Conservation (phyloP, 2,329 filamentous ascomycete genomes). For the Talaromyces sp. region DNA sequence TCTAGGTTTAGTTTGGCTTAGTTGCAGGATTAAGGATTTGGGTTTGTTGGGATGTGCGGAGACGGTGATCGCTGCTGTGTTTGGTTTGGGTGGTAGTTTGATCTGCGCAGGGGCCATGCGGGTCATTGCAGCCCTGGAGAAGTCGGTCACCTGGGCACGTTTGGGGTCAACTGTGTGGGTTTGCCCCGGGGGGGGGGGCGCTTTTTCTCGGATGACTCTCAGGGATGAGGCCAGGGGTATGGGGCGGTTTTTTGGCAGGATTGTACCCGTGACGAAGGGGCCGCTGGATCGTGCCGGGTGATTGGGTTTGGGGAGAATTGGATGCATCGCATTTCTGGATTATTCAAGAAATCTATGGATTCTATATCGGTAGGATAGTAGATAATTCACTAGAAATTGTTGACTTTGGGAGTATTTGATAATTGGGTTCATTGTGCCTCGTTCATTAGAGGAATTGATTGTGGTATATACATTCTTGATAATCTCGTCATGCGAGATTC, state of each 20-base stretch:
- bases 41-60: neutral
- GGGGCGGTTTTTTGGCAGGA: neutral
- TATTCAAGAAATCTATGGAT: too few relatives aligned
- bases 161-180: neutral
- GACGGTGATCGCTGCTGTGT: neutral
- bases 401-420: too few relatives aligned
- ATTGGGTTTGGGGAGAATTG: too few relatives aligned
- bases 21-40: neutral
- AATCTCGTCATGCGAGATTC: neutral
- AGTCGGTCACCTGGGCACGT: neutral
- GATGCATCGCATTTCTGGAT: too few relatives aligned
- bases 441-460: neutral
- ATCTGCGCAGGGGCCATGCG: constrained; percentile 7
- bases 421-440: neutral
- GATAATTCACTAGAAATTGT: too few relatives aligned
- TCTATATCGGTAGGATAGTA: too few relatives aligned
- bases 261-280: neutral
- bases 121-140: neutral
- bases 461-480: neutral
- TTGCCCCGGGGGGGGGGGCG: neutral
- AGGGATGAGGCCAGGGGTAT: neutral
- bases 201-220: neutral
- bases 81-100: neutral
- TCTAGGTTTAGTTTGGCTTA: neutral
- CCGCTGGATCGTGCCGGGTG: neutral